These are phyloP conservation scores for Chytridium lagenaria DNA, from an alignment of 371 early-diverging fungal genomes.

Conservation along the genomic window DNA sequence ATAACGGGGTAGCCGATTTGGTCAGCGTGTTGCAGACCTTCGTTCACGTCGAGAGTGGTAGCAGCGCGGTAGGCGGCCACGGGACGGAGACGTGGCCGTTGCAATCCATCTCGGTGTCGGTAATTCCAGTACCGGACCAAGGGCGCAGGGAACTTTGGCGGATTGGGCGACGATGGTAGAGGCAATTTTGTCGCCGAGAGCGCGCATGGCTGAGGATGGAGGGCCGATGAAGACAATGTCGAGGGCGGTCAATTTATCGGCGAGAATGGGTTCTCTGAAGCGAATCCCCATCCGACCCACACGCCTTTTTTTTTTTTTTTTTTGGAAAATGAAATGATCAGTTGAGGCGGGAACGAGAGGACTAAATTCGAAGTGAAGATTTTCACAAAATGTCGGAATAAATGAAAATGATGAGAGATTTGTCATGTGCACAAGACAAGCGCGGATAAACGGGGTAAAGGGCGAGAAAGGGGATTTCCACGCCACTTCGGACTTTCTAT, in stretches of 20 bases:
- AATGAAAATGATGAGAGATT: too few relatives aligned
- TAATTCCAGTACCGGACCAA: slow-evolving; percentile 92
- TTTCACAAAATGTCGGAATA: too few relatives aligned
- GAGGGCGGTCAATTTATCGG: slow-evolving; percentile 84
- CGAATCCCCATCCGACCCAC: slow-evolving; percentile 96
- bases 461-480: too few relatives aligned
- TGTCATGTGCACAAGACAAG: too few relatives aligned
- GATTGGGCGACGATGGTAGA: slow-evolving; percentile 98
- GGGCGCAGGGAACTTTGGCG: slow-evolving; percentile 94
- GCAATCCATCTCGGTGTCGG: slow-evolving; percentile 55
- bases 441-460: too few relatives aligned
- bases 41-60: slow-evolving; percentile 51
- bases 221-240: slow-evolving; percentile 98
- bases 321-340: background rate
- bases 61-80: slow-evolving; percentile 80
- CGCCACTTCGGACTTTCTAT: too few relatives aligned
- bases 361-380: too few relatives aligned
- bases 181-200: slow-evolving; percentile 98
- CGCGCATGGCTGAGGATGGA: slow-evolving; percentile 97
- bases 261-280: slow-evolving; percentile 96
- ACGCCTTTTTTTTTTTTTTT: slow-evolving; percentile 44
- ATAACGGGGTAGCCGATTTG: slow-evolving; percentile 96
- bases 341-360: too few relatives aligned
- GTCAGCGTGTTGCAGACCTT: slow-evolving; percentile 74
- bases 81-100: slow-evolving; percentile 79